Evolutionary conservation across 2,329 filamentous ascomycete genomes (phyloP), one percentile per base, ranked within the genome.

Genomic region (Aotearoamyces nothofagi): DNA sequence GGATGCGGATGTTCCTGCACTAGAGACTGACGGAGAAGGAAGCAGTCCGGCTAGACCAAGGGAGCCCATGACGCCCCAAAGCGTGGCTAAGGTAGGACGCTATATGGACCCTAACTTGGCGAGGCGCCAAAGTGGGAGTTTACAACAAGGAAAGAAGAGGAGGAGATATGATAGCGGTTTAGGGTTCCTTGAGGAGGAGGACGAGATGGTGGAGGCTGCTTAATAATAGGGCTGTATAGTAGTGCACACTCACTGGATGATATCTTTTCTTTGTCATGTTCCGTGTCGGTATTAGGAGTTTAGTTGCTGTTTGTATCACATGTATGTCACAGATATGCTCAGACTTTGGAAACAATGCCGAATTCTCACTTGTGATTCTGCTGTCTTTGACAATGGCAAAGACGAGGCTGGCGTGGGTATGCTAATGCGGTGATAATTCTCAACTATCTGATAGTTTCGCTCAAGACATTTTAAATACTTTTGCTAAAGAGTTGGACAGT

Each of bases 151-250:
- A 37, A 54, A 36, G 39, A 66, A 58, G 50, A 53, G 53, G 33
- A 57, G 63, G 33, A 54, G 57, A 33, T 57, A 61, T 37, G 67
- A 72, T 43, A 69, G 63, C 30, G 68, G 66, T 0, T 41, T 72
- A 27, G 65, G 64, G 0, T 51, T 72, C 14, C 37, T 69, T 44
- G 63, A 66, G 15, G 66, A 70, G 41, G 64, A 68, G 19, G 60
- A 61, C 20, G 41, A 42, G n/a, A 20, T 20, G 19, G 19, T n/a
- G n/a, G n/a, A n/a, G n/a, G n/a, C n/a, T n/a, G n/a, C n/a, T n/a
- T n/a, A n/a, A n/a, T n/a, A 41, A 29, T 12, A 29, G 29, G 20
- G 24, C 24, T 4, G 26, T 15, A 22, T 11, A 24, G 22, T 13
- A 24, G 22, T 24, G 22, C 9, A 13, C 12, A 13, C 12, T 26